These are phyloP conservation scores for Colletotrichum ledebouriae DNA, from an alignment of 2,329 filamentous ascomycete genomes.

Conservation along the genomic window DNA sequence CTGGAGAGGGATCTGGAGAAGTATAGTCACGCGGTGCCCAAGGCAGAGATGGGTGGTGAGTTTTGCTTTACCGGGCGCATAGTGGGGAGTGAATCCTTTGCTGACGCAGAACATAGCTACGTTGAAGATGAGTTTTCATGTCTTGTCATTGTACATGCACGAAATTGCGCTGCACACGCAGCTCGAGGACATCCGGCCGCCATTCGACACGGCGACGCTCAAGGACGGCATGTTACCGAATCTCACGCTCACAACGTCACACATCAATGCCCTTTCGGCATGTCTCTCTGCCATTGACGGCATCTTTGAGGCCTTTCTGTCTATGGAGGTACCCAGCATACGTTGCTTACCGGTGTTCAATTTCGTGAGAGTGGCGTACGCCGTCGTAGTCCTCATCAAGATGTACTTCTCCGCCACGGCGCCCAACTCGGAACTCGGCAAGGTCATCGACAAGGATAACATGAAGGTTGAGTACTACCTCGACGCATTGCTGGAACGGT, in stretches of 20 bases:
- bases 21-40: conserved; percentile 68
- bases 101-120: conserved; percentile 61
- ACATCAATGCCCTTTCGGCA: conserved; percentile 76
- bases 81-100: not conserved
- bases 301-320: conserved; percentile 74
- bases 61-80: conserved; percentile 35
- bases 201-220: conserved; percentile 60
- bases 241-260: conserved; percentile 64
- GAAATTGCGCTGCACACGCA: conserved; percentile 80
- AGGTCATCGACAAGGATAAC: conserved; percentile 75
- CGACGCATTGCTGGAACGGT: conserved; percentile 77
- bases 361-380: conserved; percentile 79
- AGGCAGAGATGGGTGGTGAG: conserved; percentile 69
- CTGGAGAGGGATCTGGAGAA: conserved; percentile 75
- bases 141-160: conserved; percentile 80
- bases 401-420: conserved; percentile 77
- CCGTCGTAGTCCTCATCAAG: conserved; percentile 79
- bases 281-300: conserved; percentile 76
- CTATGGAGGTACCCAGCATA: conserved; percentile 69
- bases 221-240: conserved; percentile 58
- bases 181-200: conserved; percentile 64
- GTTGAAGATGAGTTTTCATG: conserved; percentile 73
- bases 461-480: conserved; percentile 77
- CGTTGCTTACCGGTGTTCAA: conserved; percentile 78
- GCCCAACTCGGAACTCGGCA: conserved; percentile 75